Percentiles rank a stretch among this genome's conserved stretches.
Evolutionary conservation across 306 rosid species (phyloP).

Genomic region (Elaeagnus macrophylla): DNA sequence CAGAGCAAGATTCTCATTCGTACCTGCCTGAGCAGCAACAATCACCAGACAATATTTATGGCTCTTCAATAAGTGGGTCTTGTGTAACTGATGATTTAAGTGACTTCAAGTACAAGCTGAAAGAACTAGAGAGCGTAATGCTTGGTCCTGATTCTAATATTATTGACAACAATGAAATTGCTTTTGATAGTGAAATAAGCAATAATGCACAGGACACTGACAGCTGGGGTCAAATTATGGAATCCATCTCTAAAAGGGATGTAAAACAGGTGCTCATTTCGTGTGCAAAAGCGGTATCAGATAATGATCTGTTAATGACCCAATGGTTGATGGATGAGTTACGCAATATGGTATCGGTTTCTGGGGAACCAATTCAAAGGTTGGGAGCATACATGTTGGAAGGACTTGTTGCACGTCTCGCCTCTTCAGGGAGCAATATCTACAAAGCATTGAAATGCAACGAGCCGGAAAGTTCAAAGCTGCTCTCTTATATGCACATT

Average conservation of each 20-base stretch:
- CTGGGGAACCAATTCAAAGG: conserved; percentile 91
- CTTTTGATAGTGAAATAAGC: conserved; percentile 33
- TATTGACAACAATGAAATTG: conserved; percentile 42
- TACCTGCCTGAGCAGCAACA: conserved; percentile 40
- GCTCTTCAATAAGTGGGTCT: conserved; percentile 70
- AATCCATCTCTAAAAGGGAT: conserved; percentile 51
- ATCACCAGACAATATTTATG: conserved; percentile 54
- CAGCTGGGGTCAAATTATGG: conserved; percentile 67
- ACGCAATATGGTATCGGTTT: conserved; percentile 74
- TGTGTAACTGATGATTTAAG: conserved; percentile 60
- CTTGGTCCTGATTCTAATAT: conserved; percentile 67
- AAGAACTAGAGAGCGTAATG: conserved; percentile 81
- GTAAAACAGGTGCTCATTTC: conserved; percentile 55
- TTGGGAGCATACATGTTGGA: conserved; percentile 96
- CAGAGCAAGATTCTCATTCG: conserved; percentile 61
- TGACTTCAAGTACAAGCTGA: conserved; percentile 65
- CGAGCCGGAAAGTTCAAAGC: conserved; percentile 70
- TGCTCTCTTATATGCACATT: conserved; percentile 81
- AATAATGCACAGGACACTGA: conserved; percentile 42
- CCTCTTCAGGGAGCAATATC: conserved; percentile 68
- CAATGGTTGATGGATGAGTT: conserved; percentile 72
- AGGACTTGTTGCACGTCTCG: conserved; percentile 68
- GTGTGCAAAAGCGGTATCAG: conserved; percentile 74
- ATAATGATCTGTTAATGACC: conserved; percentile 55
- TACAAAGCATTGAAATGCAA: conserved; percentile 68